Percentiles rank a stretch among this genome's conserved stretches.
These are phyloP conservation scores for Conoideocrella luteorostrata DNA, from an alignment of 2,329 filamentous ascomycete genomes.

Conservation along the genomic window DNA sequence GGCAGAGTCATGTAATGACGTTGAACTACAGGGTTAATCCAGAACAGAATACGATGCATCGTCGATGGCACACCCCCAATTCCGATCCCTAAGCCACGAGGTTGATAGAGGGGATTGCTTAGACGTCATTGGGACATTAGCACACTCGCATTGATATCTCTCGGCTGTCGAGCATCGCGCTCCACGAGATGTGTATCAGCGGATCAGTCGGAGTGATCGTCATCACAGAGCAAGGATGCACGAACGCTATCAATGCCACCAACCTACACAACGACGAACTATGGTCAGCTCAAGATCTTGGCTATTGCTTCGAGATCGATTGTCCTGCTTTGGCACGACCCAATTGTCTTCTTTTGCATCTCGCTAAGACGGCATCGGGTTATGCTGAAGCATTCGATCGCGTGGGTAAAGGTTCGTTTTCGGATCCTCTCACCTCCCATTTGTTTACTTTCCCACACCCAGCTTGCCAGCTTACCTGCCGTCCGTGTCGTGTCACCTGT, in stretches of 20 bases:
- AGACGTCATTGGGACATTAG: conserved; percentile 1
- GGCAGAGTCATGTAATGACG: conserved; percentile 8
- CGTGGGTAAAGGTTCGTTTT: not conserved
- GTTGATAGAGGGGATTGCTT: conserved; percentile 4
- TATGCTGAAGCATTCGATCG: not conserved
- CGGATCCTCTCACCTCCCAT: not conserved
- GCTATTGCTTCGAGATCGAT: conserved; percentile 3
- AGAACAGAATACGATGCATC: conserved; percentile 7
- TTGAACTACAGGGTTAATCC: conserved; percentile 6
- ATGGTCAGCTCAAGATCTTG: conserved; percentile 3
- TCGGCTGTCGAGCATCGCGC: not conserved
- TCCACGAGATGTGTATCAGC: not conserved
- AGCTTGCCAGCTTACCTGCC: not conserved
- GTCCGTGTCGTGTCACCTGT: too few relatives aligned
- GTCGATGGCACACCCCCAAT: conserved; percentile 11
- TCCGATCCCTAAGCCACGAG: conserved; percentile 4
- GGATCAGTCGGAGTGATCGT: conserved; percentile 10
- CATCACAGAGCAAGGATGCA: conserved; percentile 6
- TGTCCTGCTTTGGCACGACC: not conserved
- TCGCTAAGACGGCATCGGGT: not conserved
- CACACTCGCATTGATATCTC: conserved; percentile 1
- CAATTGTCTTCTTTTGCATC: not conserved
- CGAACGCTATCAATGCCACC: not conserved
- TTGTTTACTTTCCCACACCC: conserved; percentile 5
- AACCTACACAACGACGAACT: not conserved